Conservation (phyloP, 169 alveolate species). For the Cryptosporidium felis region DNA sequence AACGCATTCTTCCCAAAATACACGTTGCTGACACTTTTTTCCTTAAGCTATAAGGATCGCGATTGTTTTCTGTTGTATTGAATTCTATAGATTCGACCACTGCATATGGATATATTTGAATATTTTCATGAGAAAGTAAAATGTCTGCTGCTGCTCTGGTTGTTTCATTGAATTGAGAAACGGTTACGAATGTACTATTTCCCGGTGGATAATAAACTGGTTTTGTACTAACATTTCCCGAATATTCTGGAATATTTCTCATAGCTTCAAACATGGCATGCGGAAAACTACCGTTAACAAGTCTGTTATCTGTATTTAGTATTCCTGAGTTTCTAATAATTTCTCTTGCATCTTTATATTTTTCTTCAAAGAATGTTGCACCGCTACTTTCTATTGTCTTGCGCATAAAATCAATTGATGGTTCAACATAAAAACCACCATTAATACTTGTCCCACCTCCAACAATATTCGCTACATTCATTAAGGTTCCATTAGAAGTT, state of each 20-base stretch:
- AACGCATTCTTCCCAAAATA: conserved; percentile 51
- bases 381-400: conserved; percentile 63
- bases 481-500: conserved; percentile 56
- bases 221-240: conserved; percentile 1
- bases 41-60: conserved; percentile 32
- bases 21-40: conserved; percentile 41
- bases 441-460: conserved; percentile 71
- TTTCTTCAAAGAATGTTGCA: conserved; percentile 31
- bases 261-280: conserved; percentile 32
- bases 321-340: conserved; percentile 40
- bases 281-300: conserved; percentile 14
- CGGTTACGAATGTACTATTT: conserved; percentile 38
- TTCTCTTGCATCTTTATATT: conserved; percentile 31
- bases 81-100: conserved; percentile 56
- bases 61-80: conserved; percentile 22
- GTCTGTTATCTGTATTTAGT: conserved; percentile 3
- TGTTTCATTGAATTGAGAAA: conserved; percentile 50
- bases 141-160: conserved; percentile 57
- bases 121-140: conserved; percentile 58
- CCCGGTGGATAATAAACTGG: conserved; percentile 38
- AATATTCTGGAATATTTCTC: conserved; percentile 16
- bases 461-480: conserved; percentile 63
- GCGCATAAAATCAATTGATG: conserved; percentile 46
- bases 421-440: conserved; percentile 68
- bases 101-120: conserved; percentile 41